Percentiles rank a stretch among this genome's conserved stretches.
phyloP scores from a whole-genome alignment of 805 yeast genomes.

The Yamadazyma endophytica region DNA sequence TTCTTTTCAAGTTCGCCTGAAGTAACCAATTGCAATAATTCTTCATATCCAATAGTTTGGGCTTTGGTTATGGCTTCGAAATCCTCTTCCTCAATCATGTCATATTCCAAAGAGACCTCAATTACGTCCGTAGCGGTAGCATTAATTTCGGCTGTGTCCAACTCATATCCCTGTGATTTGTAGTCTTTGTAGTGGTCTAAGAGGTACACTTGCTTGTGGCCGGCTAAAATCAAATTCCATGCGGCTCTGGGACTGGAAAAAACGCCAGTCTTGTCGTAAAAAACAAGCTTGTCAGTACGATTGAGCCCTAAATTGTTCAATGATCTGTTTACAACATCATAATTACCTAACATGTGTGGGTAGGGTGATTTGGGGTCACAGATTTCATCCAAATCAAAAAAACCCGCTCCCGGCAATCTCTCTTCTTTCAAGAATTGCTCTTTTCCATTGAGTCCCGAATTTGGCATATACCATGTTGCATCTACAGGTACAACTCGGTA shows the following conservation, averaged over 20 bases:
- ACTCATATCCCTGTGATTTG: constrained; percentile 39
- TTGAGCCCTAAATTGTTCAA: constrained; percentile 54
- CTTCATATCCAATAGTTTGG: constrained; percentile 64
- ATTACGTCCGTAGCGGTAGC: constrained; percentile 8
- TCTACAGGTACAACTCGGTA: constrained; percentile 61
- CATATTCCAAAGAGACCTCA: constrained; percentile 16
- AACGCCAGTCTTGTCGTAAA: constrained; percentile 82
- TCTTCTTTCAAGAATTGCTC: constrained; percentile 50
- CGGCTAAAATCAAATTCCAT: constrained; percentile 82
- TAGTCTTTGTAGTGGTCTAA: constrained; percentile 67
- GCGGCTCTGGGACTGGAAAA: constrained; percentile 89
- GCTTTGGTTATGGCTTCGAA: constrained; percentile 31
- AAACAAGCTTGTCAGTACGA: constrained; percentile 57
- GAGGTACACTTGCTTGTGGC: constrained; percentile 65
- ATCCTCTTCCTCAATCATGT: constrained; percentile 18
- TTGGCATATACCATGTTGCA: constrained; percentile 92
- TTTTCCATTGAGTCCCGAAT: constrained; percentile 53
- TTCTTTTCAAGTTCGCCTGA: constrained; percentile 38
- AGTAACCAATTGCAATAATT: constrained; percentile 55
- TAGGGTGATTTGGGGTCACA: constrained; percentile 56
- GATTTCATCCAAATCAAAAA: constrained; percentile 73
- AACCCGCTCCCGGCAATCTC: constrained; percentile 64
- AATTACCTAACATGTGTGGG: constrained; percentile 89
- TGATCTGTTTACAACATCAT: constrained; percentile 49
- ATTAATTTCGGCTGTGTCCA: constrained; percentile 33